Evolutionary conservation across 495 filamentous ascomycete genomes (phyloP), one percentile per base, ranked within the genome.

Genomic region (Penicillium manginii): DNA sequence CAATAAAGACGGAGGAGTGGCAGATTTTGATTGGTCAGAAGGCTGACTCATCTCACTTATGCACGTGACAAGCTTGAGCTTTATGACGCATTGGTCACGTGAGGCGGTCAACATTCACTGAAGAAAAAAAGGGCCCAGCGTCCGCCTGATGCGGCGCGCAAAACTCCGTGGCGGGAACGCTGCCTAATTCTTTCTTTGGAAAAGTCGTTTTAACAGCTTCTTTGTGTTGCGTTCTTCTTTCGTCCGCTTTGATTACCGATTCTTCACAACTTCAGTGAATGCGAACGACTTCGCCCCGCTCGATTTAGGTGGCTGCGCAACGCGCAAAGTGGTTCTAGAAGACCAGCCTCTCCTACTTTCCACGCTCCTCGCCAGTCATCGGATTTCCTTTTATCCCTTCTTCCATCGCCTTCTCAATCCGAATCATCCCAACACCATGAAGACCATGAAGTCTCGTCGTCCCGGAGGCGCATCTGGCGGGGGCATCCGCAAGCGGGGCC

Each of bases 401-500:
- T 48, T 60, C 57, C 4, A 18, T 5, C 40, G 7, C n/a, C 10
- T 23, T 43, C 49, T 17, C 11, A 21, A 33, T 4, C 19, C 33
- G 45, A 47, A 4, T 23, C 23, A 15, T 45, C 23, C 5, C 32
- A 56, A 35, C 61, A 72, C 54, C 15, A 78, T 76, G 71, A 75
- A 67, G 64, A 70, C 57, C 50, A 71, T 72, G 55, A 79, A 72
- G 58, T 70, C 58, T 46, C 61, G 68, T 55, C 75, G 73, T 47
- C 48, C 70, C 4, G 67, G 66, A 48, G 61, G 51, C 54, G 62
- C 69, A 29, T 75, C 74, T 61, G 78, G 86, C 59, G 89, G 88
- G 48, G 89, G 90, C 32, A 90, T 93, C 55, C 81, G 84, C 52
- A 96, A 94, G 79, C 85, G 84, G 52, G 80, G 75, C 57, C 70